Evolutionary conservation across 78 protist species (phyloP).

Genomic region (Acrasis kona): DNA sequence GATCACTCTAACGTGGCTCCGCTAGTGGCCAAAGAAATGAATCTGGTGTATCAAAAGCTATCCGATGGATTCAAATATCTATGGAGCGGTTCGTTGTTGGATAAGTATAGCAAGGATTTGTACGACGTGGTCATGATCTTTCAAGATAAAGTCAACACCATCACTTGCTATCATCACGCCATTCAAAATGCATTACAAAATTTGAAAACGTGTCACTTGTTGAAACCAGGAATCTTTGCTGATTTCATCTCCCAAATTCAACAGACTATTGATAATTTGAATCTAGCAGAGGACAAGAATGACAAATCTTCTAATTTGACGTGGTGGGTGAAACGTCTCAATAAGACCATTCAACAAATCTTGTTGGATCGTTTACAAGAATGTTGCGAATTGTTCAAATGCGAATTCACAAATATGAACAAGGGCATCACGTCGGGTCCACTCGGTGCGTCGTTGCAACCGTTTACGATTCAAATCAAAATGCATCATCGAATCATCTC

Average conservation of each 20-base stretch:
- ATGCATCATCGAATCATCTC: conserved; percentile 54
- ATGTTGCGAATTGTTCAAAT: conserved; percentile 43
- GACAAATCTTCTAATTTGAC: conserved; percentile 41
- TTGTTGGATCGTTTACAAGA: conserved; percentile 44
- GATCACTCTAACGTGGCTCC: conserved; percentile 15
- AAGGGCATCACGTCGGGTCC: background rate
- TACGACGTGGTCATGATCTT: background rate
- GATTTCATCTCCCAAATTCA: conserved; percentile 27
- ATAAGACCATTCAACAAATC: conserved; percentile 22
- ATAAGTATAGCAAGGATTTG: background rate
- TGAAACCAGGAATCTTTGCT: background rate
- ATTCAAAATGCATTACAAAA: background rate
- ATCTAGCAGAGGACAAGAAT: too few relatives aligned
- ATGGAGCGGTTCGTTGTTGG: conserved; percentile 18
- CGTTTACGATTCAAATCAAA: conserved; percentile 48
- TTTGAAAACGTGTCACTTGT: conserved; percentile 27
- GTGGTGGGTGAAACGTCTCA: conserved; percentile 57
- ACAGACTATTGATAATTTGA: conserved; percentile 60
- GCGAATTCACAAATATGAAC: conserved; percentile 18
- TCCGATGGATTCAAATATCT: conserved; percentile 41
- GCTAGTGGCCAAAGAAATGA: conserved; percentile 55
- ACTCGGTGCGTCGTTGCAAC: background rate
- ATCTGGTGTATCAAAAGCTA: conserved; percentile 42
- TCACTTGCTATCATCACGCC: background rate
- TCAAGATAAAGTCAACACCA: background rate